Base-by-base conservation (phyloP, 352 stramenopile genomes). In the Pythium chondricola region DNA sequence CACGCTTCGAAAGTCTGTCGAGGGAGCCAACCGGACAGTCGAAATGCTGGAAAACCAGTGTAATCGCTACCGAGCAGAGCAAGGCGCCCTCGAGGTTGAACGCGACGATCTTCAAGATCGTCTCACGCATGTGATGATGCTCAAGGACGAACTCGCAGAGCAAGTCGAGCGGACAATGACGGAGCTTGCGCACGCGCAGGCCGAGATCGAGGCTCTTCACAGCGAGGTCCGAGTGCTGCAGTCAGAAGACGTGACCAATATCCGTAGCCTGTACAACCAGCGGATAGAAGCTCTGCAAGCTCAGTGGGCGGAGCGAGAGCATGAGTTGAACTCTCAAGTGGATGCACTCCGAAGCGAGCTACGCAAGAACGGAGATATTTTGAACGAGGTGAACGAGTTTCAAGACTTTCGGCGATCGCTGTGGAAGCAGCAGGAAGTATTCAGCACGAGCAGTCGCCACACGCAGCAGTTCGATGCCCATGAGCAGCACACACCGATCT, bases 211-310 rank as follows among this genome's bases (percentile, higher is more conserved):
- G 27, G 54, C 76, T 1, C 58, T 91, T 26, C 62, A 52, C 26
- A 78, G 71, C 8, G 74, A 91, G 54, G 70, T 88, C n/a, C 64
- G 71, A 9, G 48, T 87, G 10, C 33, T 91, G 35, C 76, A 88
- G 56, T 74, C 72, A 6, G 72, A 75, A 4, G 76, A 91, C 37
- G 58, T 85, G 10, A 69, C 67, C 16, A 61, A 62, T 24, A 63
- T 88, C 40, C 67, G 68, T 13, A 36, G 36, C 18, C 52, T 75
- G 17, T 88, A 83, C 27, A 46, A 56, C 20, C 32, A 52, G 7
- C 70, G 60, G 37, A 71, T 91, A 26, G 45, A 79, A 9, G 69
- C 63, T 37, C 54, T 88, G 3, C 68, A 88, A 49, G 66, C 74
- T n/a, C 62, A 88, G 25, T 66, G 60, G n/a, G 56, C 43, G 0